These are phyloP conservation scores for Calonectria hongkongensis DNA, from an alignment of 2,329 filamentous ascomycete genomes.

Conservation along the genomic window DNA sequence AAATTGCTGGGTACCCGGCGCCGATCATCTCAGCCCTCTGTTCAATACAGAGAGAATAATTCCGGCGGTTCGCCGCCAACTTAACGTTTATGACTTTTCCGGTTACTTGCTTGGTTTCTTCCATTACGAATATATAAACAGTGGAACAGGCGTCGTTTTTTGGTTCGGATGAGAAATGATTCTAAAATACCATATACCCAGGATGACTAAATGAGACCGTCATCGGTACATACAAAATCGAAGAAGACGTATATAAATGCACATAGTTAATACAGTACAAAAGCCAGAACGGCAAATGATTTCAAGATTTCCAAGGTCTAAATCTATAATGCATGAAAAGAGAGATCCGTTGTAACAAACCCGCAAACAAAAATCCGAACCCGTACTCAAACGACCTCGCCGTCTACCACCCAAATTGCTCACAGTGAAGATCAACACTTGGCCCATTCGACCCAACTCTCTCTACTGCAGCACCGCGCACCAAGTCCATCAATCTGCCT, in stretches of 20 bases:
- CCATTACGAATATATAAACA: conserved; percentile 38
- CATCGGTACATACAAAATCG: conserved; percentile 49
- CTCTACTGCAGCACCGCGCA: conserved; percentile 64
- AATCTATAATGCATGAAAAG: background rate
- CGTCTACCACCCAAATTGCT: conserved; percentile 67
- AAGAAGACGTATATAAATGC: conserved; percentile 39
- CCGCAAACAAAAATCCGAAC: background rate
- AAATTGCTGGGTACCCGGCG: conserved; percentile 54
- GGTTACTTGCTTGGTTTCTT: conserved; percentile 37
- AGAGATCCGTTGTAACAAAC: background rate
- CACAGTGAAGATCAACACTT: conserved; percentile 68
- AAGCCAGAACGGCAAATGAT: conserved; percentile 41
- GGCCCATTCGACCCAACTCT: conserved; percentile 64
- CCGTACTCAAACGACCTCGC: too few species aligned
- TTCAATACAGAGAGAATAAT: conserved; percentile 56
- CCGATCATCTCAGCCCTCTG: conserved; percentile 57
- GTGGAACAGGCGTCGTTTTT: conserved; percentile 46
- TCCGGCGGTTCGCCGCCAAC: conserved; percentile 39
- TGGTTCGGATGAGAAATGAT: conserved; percentile 44
- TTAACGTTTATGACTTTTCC: conserved; percentile 47
- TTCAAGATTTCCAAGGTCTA: background rate
- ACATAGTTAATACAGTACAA: conserved; percentile 42
- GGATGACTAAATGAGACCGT: conserved; percentile 41
- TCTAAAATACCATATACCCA: conserved; percentile 50
- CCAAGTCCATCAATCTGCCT: conserved; percentile 62